Conservation (phyloP, 441 rosid species). For the Croton laevigatus region DNA sequence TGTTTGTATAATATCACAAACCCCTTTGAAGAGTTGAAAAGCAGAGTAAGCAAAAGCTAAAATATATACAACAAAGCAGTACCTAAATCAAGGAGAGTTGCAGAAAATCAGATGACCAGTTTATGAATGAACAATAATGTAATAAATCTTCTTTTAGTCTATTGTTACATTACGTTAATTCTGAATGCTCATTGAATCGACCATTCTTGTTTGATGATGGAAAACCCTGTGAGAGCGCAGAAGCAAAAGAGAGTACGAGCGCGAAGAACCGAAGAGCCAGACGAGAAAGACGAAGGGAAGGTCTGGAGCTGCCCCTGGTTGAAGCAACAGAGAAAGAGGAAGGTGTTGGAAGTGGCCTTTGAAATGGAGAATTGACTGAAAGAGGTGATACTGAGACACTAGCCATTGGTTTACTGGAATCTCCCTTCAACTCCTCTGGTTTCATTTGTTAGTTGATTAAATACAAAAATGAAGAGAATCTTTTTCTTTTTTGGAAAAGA, state of each 20-base stretch:
- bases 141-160: neutral
- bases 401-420: constrained; percentile 32
- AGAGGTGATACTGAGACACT: constrained; percentile 29
- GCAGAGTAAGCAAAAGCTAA: constrained; percentile 51
- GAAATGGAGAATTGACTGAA: constrained; percentile 26
- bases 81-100: constrained; percentile 37
- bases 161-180: constrained; percentile 44
- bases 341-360: constrained; percentile 41
- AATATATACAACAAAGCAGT: constrained; percentile 48
- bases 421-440: constrained; percentile 23
- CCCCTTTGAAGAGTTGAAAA: constrained; percentile 68
- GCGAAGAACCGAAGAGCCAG: constrained; percentile 51
- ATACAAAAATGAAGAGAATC: constrained; percentile 6
- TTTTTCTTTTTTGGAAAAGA: neutral
- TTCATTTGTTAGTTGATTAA: constrained; percentile 25
- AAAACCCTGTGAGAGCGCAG: constrained; percentile 55
- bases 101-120: neutral
- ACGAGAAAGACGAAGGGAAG: constrained; percentile 27
- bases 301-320: constrained; percentile 37
- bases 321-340: constrained; percentile 52
- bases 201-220: constrained; percentile 29
- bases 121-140: neutral
- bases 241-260: constrained; percentile 50
- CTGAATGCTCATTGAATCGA: constrained; percentile 44
- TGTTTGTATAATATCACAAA: constrained; percentile 56